Evolutionary conservation across 805 yeast species (phyloP).

Genomic region (Barnettozyma californica): DNA sequence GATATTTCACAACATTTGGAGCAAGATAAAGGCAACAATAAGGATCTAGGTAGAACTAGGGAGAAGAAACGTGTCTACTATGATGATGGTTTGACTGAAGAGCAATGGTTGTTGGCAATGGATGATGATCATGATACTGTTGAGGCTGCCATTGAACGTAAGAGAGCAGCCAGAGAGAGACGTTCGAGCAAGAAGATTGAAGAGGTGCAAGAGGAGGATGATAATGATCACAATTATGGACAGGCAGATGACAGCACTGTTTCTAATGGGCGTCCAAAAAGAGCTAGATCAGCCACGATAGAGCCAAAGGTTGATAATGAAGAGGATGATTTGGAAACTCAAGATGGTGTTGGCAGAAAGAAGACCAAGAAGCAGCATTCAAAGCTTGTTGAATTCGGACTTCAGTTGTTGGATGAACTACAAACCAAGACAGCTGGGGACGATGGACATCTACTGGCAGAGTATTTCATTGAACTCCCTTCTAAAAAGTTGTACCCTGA

Average conservation of each 20-base stretch:
- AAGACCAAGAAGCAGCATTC: slow-evolving; percentile 23
- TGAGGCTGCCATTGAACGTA: slow-evolving; percentile 30
- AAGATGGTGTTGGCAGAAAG: slow-evolving; percentile 10
- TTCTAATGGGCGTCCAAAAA: slow-evolving; percentile 15
- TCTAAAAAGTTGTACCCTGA: slow-evolving; percentile 76
- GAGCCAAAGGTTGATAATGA: slow-evolving; percentile 5
- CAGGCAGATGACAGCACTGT: neutral
- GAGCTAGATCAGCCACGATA: slow-evolving; percentile 20
- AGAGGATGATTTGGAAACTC: slow-evolving; percentile 1
- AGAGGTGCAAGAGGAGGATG: slow-evolving; percentile 3
- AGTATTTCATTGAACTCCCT: slow-evolving; percentile 66
- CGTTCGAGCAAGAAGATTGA: slow-evolving; percentile 15
- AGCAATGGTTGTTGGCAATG: slow-evolving; percentile 83
- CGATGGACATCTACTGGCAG: slow-evolving; percentile 42
- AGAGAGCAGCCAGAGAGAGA: slow-evolving; percentile 30
- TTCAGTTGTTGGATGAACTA: slow-evolving; percentile 40
- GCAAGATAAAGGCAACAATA: slow-evolving; percentile 40
- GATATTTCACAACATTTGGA: slow-evolving; percentile 52
- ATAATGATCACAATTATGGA: slow-evolving; percentile 1
- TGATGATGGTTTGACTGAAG: slow-evolving; percentile 88
- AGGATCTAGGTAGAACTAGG: slow-evolving; percentile 62
- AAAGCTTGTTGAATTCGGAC: slow-evolving; percentile 25
- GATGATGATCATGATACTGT: slow-evolving; percentile 59
- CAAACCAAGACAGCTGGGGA: slow-evolving; percentile 38
- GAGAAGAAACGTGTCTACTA: slow-evolving; percentile 67